Evolutionary conservation across 176 grass and related monocot species (phyloP), one percentile per base, ranked within the genome.

Genomic region (Poa pratensis): DNA sequence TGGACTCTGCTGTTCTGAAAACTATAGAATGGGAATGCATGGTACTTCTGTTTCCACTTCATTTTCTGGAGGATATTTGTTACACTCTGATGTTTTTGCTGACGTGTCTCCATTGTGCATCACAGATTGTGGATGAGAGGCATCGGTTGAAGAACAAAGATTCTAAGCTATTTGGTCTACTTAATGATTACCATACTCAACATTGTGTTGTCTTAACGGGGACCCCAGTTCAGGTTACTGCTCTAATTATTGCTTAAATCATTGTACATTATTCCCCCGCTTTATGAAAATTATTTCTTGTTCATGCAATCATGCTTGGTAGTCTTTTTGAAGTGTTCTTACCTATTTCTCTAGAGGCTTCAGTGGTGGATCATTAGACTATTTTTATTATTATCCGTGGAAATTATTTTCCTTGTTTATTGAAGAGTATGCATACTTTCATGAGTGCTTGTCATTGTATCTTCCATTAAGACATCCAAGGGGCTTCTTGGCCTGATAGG

Each of bases 111-210:
- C 0, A 71, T 83, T 53, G 76, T 78, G 30, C 87, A 39, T 85
- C 53, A 26, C 58, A 99, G 97, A 71, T 99, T 90, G 97, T 99
- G 74, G 97, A 99, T 87, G 97, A 99, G 84, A 94, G 97, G 30
- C 97, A 99, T 83, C 88, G 94, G 48, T 82, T 99, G 82, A 99
- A 99, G 76, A 96, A 99, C 45, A 99, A 96, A 92, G 97, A 99
- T 83, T 99, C 97, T 8, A 99, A 99, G 82, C 86, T 99, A 82
- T 99, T 96, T 55, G 80, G 84, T 88, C 91, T 90, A 87, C 94
- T 99, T 82, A 99, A 90, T 82, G 92, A 96, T 82, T 99, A 94
- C 89, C 74, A 84, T n/a, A 99, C 94, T 57, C 92, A 90, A 52
- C 97, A 99, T 79, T 88, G 97, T 40, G 97, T 99, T 78, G 90